Conservation (phyloP, 2,329 filamentous ascomycete species). For the Claviceps arundinis region DNA sequence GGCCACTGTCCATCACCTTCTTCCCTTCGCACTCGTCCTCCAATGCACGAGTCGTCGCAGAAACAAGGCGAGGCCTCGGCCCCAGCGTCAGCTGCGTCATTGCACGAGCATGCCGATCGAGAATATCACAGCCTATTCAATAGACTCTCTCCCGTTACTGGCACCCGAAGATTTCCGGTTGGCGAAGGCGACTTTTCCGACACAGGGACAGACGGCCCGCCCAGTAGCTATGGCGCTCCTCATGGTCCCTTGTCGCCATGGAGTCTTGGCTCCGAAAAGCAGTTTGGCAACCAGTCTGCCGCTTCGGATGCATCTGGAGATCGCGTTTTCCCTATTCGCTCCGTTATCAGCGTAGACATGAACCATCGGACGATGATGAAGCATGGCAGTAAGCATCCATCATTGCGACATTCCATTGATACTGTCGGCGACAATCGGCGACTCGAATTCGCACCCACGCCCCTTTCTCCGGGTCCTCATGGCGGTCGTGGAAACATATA, state of each 20-base stretch:
- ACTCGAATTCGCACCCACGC: constrained; percentile 14
- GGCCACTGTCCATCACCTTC: not conserved
- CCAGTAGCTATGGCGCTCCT: constrained; percentile 6
- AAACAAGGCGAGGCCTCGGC: not conserved
- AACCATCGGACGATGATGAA: constrained; percentile 23
- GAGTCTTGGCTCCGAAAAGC: constrained; percentile 29
- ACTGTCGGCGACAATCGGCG: constrained; percentile 14
- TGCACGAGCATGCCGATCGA: not conserved
- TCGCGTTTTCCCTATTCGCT: constrained; percentile 69
- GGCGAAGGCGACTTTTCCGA: not conserved
- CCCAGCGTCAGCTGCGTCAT: not conserved
- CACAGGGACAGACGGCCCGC: not conserved
- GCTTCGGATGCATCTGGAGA: constrained; percentile 32
- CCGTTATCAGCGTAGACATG: constrained; percentile 60
- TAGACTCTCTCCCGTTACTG: not conserved
- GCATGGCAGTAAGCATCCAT: constrained; percentile 26
- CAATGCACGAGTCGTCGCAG: constrained; percentile 3
- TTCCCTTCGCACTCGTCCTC: not conserved
- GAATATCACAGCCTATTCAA: not conserved
- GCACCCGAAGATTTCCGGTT: not conserved
- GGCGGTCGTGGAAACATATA: not conserved
- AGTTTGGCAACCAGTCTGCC: constrained; percentile 18
- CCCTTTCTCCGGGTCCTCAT: constrained; percentile 7
- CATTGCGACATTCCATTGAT: constrained; percentile 18
- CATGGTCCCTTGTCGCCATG: constrained; percentile 23